phyloP scores from a whole-genome alignment of 371 early-diverging fungal genomes.

The Dichotomocladium elegans region DNA sequence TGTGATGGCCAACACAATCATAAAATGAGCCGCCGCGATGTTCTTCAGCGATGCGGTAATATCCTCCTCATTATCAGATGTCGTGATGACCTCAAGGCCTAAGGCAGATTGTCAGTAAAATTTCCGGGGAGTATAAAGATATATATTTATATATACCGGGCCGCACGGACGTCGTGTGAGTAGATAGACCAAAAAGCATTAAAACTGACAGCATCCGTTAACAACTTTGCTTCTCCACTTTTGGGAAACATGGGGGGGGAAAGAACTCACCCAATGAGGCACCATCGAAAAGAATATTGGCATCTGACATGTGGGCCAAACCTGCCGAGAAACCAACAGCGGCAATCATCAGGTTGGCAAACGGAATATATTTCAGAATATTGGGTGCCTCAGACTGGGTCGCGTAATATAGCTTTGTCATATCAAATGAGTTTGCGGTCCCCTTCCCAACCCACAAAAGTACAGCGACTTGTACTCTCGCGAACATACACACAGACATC shows the following conservation, averaged over 20 bases:
- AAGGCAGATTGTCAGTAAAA: background rate
- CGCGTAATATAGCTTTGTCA: slow-evolving; percentile 32
- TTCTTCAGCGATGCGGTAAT: slow-evolving; percentile 27
- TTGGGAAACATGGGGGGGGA: too few relatives aligned
- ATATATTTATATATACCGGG: too few relatives aligned
- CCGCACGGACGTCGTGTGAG: slow-evolving; percentile 41
- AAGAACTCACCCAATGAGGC: slow-evolving; percentile 39
- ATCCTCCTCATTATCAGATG: slow-evolving; percentile 22
- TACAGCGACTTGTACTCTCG: too few relatives aligned
- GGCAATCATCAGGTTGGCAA: slow-evolving; percentile 41
- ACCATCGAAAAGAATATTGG: slow-evolving; percentile 45
- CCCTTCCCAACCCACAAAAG: background rate
- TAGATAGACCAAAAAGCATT: slow-evolving; percentile 44
- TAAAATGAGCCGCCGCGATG: slow-evolving; percentile 49
- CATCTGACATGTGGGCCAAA: slow-evolving; percentile 42
- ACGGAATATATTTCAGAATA: slow-evolving; percentile 44
- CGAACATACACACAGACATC: background rate
- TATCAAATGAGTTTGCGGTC: background rate
- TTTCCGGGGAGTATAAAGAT: too few relatives aligned
- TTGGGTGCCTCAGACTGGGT: slow-evolving; percentile 36
- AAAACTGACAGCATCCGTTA: slow-evolving; percentile 29
- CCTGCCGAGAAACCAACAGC: slow-evolving; percentile 45
- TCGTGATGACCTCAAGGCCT: slow-evolving; percentile 17
- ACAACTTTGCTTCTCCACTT: too few relatives aligned
- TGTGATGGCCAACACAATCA: slow-evolving; percentile 42